Conservation (phyloP, 1,284 basidiomycete species). For the Limonomyces culmigenus region DNA sequence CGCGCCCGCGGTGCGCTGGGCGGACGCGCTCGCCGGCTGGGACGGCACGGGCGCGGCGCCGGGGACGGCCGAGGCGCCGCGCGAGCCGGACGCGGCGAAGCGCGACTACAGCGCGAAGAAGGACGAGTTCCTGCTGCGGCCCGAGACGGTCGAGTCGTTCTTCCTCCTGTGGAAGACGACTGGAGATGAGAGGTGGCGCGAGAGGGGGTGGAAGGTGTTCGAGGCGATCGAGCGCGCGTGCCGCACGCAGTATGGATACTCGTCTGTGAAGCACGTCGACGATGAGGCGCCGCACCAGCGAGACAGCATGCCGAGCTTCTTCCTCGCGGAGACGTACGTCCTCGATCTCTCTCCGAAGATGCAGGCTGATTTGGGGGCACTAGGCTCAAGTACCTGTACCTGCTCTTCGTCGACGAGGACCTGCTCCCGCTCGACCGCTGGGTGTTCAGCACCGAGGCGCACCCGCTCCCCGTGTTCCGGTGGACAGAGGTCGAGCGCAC, state of each 20-base stretch:
- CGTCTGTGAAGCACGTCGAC: slow-evolving; percentile 35
- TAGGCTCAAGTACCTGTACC: slow-evolving; percentile 52
- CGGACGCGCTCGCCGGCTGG: slow-evolving; percentile 36
- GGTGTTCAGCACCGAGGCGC: slow-evolving; percentile 81
- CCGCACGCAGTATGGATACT: slow-evolving; percentile 38
- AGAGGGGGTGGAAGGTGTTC: slow-evolving; percentile 66
- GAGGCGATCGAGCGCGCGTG: slow-evolving; percentile 45
- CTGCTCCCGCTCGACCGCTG: slow-evolving; percentile 50
- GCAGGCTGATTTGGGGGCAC: slow-evolving; percentile 1
- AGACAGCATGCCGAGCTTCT: slow-evolving; percentile 61
- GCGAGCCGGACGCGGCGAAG: slow-evolving; percentile 7
- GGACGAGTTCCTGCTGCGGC: slow-evolving; percentile 34
- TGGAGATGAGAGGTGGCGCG: slow-evolving; percentile 49
- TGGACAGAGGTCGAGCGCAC: slow-evolving; percentile 36
- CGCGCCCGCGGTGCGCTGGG: slow-evolving; percentile 22
- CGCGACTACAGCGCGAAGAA: slow-evolving; percentile 20
- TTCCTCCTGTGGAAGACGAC: slow-evolving; percentile 59
- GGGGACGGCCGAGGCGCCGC: no score
- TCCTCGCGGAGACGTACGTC: slow-evolving; percentile 49
- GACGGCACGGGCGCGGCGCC: slow-evolving; percentile 20
- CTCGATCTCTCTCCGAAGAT: slow-evolving; percentile 3
- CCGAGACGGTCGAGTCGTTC: slow-evolving; percentile 58
- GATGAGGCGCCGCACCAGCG: slow-evolving; percentile 15
- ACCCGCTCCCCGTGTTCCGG: slow-evolving; percentile 59
- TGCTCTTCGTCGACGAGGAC: slow-evolving; percentile 41